Conservation (phyloP, 805 yeast genomes). For the Yamadazyma takamatsuzukensis region DNA sequence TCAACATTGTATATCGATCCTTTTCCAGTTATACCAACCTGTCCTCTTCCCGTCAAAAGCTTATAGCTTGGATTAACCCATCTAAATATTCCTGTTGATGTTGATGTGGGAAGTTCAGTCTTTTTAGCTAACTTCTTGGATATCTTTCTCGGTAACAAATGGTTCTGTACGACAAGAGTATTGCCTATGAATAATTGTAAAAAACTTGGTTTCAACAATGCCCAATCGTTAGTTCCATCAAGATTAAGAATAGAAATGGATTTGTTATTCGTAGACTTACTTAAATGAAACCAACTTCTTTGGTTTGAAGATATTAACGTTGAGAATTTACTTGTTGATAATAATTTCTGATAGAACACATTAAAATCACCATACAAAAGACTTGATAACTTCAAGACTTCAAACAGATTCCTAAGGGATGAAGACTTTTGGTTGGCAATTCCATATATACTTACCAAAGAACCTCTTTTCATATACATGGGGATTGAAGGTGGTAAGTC, state of each 20-base stretch:
- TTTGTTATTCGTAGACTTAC: constrained; percentile 19
- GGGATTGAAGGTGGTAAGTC: constrained; percentile 60
- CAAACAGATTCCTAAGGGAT: constrained; percentile 16
- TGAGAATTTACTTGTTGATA: constrained; percentile 46
- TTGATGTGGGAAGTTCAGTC: constrained; percentile 17
- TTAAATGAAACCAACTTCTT: constrained; percentile 12
- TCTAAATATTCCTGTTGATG: constrained; percentile 39
- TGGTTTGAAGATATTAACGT: constrained; percentile 40
- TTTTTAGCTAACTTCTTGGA: constrained; percentile 27
- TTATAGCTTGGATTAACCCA: constrained; percentile 41
- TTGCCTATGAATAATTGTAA: constrained; percentile 53
- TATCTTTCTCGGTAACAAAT: constrained; percentile 36
- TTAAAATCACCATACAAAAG: constrained; percentile 42
- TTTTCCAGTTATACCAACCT: constrained; percentile 48
- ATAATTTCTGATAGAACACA: constrained; percentile 44
- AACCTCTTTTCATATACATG: constrained; percentile 43
- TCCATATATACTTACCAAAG: constrained; percentile 48
- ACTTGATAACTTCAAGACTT: constrained; percentile 1
- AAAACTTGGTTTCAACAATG: constrained; percentile 44
- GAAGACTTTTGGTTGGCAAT: constrained; percentile 30
- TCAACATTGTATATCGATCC: constrained; percentile 51
- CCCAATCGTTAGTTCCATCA: constrained; percentile 66
- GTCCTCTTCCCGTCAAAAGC: constrained; percentile 56
- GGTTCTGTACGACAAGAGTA: constrained; percentile 40
- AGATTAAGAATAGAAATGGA: constrained; percentile 44